These are phyloP conservation scores for Bassia scoparia DNA, from an alignment of 148 eudicot species.

Conservation along the genomic window DNA sequence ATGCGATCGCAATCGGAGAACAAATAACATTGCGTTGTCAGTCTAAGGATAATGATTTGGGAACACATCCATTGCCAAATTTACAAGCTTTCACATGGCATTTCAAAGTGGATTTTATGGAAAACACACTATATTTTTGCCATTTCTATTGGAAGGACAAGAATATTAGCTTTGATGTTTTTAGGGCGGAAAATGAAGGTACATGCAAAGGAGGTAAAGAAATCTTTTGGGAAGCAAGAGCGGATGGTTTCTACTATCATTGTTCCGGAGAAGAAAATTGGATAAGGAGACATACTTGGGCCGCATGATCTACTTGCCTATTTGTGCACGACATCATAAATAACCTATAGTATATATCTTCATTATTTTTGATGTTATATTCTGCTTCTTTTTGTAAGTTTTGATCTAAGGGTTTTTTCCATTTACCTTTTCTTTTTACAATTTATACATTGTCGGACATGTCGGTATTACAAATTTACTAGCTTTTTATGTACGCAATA, in stretches of 20 bases:
- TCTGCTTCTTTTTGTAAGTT: too few relatives aligned
- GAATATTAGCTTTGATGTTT: conserved; percentile 2
- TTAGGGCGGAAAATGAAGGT: background rate
- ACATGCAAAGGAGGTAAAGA: background rate
- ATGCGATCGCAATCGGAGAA: background rate
- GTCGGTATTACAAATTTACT: too few relatives aligned
- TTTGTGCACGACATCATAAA: background rate
- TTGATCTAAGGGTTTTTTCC: too few relatives aligned
- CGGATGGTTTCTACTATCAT: background rate
- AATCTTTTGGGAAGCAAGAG: background rate
- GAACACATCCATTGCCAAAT: background rate
- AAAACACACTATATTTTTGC: conserved; percentile 13
- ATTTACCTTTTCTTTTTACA: too few relatives aligned
- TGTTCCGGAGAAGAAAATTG: background rate
- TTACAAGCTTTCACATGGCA: conserved; percentile 9
- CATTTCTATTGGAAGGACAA: conserved; percentile 12
- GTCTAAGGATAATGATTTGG: conserved; percentile 15
- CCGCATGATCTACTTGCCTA: background rate
- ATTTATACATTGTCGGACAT: too few relatives aligned
- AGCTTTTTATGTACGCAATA: too few relatives aligned
- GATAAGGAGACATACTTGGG: background rate
- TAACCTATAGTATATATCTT: too few relatives aligned
- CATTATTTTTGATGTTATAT: too few relatives aligned
- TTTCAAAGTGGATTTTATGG: conserved; percentile 4
- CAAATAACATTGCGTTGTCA: conserved; percentile 13